Evolutionary conservation across 805 yeast genomes (phyloP), one percentile per base, ranked within the genome.

Genomic region (Monosporozyma servazzii): DNA sequence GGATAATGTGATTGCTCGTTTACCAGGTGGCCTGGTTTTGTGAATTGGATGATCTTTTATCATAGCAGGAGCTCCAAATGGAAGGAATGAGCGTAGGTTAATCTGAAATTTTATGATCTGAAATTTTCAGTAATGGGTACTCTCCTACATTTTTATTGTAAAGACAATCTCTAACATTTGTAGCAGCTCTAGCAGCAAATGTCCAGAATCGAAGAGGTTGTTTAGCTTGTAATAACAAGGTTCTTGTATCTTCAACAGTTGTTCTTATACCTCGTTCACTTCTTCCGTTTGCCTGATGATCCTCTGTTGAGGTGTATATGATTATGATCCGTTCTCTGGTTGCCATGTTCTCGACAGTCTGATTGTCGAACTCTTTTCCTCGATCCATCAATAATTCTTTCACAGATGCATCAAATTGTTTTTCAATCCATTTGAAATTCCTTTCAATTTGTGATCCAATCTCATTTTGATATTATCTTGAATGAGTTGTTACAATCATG

Each of bases 291-390:
- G 49, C 50, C 6, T 49, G 33, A 23, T 53, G 55, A 33, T 50
- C 55, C 17, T 53, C 37, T 5, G 48, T 39, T 4, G 48, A 36
- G 5, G 53, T 44, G 13, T 20, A 47, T 1, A 44, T 43, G 8
- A 9, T 15, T 15, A 13, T n/a, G 3, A 53, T 49, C 23, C 51
- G 53, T 21, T 21, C 20, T 7, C 23, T 17, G 5, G 37, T 18
- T n/a, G 31, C 15, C 29, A 37, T 13, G 2, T 20, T 5, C 3
- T 17, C 4, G 5, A 52, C 5, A 7, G 13, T 20, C 3, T 17
- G 5, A 39, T 51, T 51, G n/a, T 30, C 43, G 40, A 52, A 48
- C 42, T 52, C 54, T n/a, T 43, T 31, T 5, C 54, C 50, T 18
- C 44, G 23, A 23, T 52, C 54, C 17, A 31, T 25, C 9, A 48